A percentile compares a stretch with the other conserved stretches of the same genome.
Conservation (phyloP, 495 filamentous ascomycete species). For the Aspergillus egyptiacus region DNA sequence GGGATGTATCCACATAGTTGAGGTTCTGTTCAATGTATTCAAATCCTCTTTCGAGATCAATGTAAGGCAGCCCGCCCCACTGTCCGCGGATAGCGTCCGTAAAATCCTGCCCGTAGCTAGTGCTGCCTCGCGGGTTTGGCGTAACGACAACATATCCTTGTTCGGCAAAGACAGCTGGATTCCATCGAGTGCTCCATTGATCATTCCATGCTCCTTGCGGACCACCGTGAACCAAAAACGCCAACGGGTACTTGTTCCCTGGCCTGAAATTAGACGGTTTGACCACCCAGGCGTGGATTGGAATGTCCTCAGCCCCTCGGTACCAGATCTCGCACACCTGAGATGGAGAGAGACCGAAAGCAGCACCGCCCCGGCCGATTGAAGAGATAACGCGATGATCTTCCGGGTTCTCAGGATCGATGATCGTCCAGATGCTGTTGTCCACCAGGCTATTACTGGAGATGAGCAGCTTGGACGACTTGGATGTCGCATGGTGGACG, state of each 20-base stretch:
- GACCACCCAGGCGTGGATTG: constrained; percentile 73
- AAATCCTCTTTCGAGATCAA: constrained; percentile 74
- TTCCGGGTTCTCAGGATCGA: constrained; percentile 44
- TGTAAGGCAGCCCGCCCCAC: constrained; percentile 78
- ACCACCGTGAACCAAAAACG: constrained; percentile 82
- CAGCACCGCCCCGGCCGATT: constrained; percentile 57
- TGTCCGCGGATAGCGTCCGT: constrained; percentile 67
- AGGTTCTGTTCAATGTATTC: constrained; percentile 69
- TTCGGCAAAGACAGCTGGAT: constrained; percentile 84
- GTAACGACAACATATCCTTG: constrained; percentile 83
- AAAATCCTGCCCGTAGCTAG: constrained; percentile 76
- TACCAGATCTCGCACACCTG: constrained; percentile 72
- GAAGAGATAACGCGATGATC: constrained; percentile 53
- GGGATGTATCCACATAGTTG: constrained; percentile 65
- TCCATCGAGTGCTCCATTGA: constrained; percentile 84
- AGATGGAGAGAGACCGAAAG: constrained; percentile 58
- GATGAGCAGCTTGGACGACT: constrained; percentile 52
- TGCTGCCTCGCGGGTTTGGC: constrained; percentile 86
- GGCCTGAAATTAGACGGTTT: constrained; percentile 74
- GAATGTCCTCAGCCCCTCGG: constrained; percentile 51
- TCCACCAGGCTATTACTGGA: constrained; percentile 63
- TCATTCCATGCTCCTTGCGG: constrained; percentile 83
- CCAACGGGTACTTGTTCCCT: constrained; percentile 70
- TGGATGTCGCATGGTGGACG: constrained; percentile 45
- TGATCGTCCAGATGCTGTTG: constrained; percentile 59